Evolutionary conservation across 768 basidiomycete genomes (phyloP).

Genomic region (Leccinum variicolor): DNA sequence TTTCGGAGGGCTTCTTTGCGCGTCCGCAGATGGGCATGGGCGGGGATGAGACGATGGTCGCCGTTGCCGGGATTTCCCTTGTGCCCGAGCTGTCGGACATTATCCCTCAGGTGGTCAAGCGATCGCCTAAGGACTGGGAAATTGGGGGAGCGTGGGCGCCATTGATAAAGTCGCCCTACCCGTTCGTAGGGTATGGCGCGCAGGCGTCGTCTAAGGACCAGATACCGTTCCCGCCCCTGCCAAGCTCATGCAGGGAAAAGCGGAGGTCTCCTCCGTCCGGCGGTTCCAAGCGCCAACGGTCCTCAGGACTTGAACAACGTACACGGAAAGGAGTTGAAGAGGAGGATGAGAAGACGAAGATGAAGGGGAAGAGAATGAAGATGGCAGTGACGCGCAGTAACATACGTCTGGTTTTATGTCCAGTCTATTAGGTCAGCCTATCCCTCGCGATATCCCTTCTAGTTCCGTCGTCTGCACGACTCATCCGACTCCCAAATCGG

Average conservation of each 20-base stretch:
- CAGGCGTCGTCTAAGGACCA: constrained; percentile 60
- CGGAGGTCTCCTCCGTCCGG: constrained; percentile 27
- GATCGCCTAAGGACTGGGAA: constrained; percentile 46
- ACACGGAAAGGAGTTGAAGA: constrained; percentile 22
- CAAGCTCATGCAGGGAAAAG: constrained; percentile 40
- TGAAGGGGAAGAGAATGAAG: constrained; percentile 31
- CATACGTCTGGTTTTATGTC: constrained; percentile 84
- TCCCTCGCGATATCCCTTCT: constrained; percentile 70
- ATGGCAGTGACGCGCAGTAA: constrained; percentile 52
- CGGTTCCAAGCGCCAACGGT: constrained; percentile 27
- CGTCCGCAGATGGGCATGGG: constrained; percentile 35
- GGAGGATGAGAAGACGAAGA: constrained; percentile 5
- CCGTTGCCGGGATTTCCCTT: constrained; percentile 12
- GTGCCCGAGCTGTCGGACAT: constrained; percentile 35
- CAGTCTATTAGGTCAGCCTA: constrained; percentile 68
- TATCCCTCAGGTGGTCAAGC: constrained; percentile 45
- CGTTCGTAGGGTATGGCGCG: constrained; percentile 60
- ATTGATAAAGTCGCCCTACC: constrained; percentile 60
- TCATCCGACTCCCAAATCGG: constrained; percentile 36
- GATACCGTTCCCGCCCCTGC: constrained; percentile 76
- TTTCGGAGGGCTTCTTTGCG: constrained; percentile 65
- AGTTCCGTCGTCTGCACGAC: constrained; percentile 48
- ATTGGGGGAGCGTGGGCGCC: constrained; percentile 39
- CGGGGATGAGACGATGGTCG: constrained; percentile 6
- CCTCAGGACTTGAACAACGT: constrained; percentile 27